Base-by-base conservation (phyloP, 805 yeast genomes). In the Saturnispora silvae region DNA sequence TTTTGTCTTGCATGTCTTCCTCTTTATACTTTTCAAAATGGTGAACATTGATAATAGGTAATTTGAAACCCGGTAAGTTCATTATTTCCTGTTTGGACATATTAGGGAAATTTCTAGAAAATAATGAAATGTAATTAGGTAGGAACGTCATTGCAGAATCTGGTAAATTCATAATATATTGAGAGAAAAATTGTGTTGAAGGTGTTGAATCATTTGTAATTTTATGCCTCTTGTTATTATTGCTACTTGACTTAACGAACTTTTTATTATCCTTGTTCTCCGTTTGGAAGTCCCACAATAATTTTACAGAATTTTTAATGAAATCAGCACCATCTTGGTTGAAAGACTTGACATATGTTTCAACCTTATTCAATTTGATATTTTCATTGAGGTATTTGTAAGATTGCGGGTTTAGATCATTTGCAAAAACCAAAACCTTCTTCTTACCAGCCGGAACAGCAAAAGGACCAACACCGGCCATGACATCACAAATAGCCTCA, bases 381-480 rank as follows among this genome's bases (percentile, higher is more conserved):
- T 92, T 92, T 22, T 68, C 68, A 27, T 61, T 55, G 61, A 92
- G 67, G 50, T 81, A 80, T 45, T 74, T 72, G 58, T 63, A 82
- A 41, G 94, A 78, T 42, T 80, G 82, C 0, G 96, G 97, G 52
- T 92, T 92, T 54, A 92, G 65, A 56, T 92, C 99, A 54, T 87
- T 92, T 9, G 96, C 96, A 48, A 92, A 65, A 0, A 84, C 94
- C 36, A 87, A 55, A 9, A 77, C 81, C 13, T 71, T 70, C 43
- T 80, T 83, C 56, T 81, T 85, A 11, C 87, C 97, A 1, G 96
- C 95, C 0, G 99, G 99, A 1, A 92, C 75, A 2, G 94, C 89
- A 63, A 94, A 92, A 4, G 99, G 99, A 0, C 99, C 99, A 2
- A 92, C 97, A 33, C 99, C 99, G 1, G 96, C 97, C 75, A 94